Evolutionary conservation across 129 eudicot species (phyloP).

Genomic region (Apium graveolens): DNA sequence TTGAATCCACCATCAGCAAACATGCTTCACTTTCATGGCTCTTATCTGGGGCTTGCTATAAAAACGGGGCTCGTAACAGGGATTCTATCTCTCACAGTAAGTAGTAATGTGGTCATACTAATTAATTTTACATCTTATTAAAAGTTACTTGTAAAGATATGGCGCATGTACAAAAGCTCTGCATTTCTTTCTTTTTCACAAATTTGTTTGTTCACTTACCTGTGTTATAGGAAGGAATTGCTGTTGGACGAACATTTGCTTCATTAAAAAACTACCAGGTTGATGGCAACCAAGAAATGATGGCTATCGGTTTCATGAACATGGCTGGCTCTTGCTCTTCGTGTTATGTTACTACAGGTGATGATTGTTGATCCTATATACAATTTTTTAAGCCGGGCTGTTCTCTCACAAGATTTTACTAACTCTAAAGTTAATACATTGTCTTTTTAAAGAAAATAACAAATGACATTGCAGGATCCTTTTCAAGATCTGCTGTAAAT

Average conservation of each 20-base stretch:
- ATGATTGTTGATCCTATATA: neutral
- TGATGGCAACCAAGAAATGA: conserved; percentile 97
- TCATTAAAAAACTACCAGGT: conserved; percentile 78
- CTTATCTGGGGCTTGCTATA: conserved; percentile 55
- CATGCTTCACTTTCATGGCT: conserved; percentile 66
- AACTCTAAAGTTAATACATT: neutral
- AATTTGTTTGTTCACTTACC: neutral
- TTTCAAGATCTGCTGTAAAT: conserved; percentile 91
- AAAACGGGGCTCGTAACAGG: conserved; percentile 90
- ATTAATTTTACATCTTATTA: neutral
- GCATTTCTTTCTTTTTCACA: conserved; percentile 1
- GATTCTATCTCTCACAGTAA: conserved; percentile 84
- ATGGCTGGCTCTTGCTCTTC: conserved; percentile 96
- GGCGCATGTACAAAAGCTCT: neutral
- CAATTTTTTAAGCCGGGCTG: neutral
- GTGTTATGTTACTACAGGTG: conserved; percentile 90
- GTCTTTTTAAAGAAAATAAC: neutral
- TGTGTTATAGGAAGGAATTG: conserved; percentile 77
- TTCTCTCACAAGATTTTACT: neutral
- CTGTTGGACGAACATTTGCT: conserved; percentile 95
- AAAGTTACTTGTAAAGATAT: neutral
- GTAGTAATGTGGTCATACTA: conserved; percentile 13
- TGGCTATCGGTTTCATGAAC: conserved; percentile 93
- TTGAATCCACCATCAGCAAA: conserved; percentile 89
- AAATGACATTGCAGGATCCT: conserved; percentile 48